Percentiles rank a stretch among this genome's conserved stretches.
phyloP scores from a whole-genome alignment of 805 yeast genomes.

The Yamadazyma phyllophila region DNA sequence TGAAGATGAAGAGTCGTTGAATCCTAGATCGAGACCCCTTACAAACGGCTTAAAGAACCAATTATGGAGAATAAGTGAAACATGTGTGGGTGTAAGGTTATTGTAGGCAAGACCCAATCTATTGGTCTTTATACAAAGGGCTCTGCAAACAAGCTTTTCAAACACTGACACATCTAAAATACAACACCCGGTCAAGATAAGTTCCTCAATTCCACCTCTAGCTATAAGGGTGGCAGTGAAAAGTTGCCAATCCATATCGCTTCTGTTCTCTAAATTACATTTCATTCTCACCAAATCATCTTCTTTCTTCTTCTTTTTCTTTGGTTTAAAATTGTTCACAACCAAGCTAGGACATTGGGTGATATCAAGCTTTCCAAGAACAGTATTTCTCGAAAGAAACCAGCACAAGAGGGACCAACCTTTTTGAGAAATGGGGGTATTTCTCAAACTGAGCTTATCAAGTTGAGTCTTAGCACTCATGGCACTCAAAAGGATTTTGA shows the following conservation, averaged over 20 bases:
- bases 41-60: slow-evolving; percentile 55
- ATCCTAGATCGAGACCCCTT: slow-evolving; percentile 80
- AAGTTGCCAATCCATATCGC: slow-evolving; percentile 80
- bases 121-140: slow-evolving; percentile 51
- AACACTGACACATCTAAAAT: slow-evolving; percentile 55
- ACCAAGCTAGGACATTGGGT: slow-evolving; percentile 62
- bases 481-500: slow-evolving; percentile 68
- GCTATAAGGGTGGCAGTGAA: slow-evolving; percentile 65
- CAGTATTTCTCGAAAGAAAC: slow-evolving; percentile 63
- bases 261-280: slow-evolving; percentile 53
- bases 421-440: slow-evolving; percentile 65
- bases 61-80: slow-evolving; percentile 47
- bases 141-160: slow-evolving; percentile 52
- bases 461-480: slow-evolving; percentile 62
- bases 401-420: slow-evolving; percentile 83
- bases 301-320: slow-evolving; percentile 25
- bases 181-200: slow-evolving; percentile 76
- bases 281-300: slow-evolving; percentile 40
- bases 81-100: slow-evolving; percentile 59
- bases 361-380: slow-evolving; percentile 59
- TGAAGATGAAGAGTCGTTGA: slow-evolving; percentile 58
- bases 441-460: slow-evolving; percentile 72
- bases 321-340: slow-evolving; percentile 42
- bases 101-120: slow-evolving; percentile 79
- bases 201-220: slow-evolving; percentile 76